Percentiles rank a stretch among this genome's conserved stretches.
Evolutionary conservation across 1,284 basidiomycete genomes (phyloP).

Genomic region (Apiotrichum laibachii): DNA sequence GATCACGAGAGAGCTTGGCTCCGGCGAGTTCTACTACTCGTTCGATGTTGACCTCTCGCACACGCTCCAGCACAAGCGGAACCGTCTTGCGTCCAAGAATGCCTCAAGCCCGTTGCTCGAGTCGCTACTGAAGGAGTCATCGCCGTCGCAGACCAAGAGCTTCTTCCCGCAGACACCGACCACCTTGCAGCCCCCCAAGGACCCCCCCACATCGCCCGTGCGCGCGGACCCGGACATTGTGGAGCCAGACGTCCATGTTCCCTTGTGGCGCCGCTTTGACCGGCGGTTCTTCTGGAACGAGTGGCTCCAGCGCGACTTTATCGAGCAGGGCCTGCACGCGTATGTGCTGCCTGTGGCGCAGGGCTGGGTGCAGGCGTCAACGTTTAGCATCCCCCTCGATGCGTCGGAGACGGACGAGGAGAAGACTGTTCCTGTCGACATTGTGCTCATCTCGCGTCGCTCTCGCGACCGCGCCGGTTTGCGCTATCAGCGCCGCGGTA

Average conservation of each 20-base stretch:
- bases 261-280: constrained; percentile 55
- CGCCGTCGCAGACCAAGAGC: constrained; percentile 11
- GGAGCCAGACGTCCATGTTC: constrained; percentile 53
- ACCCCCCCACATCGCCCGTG: background rate
- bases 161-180: constrained; percentile 22
- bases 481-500: constrained; percentile 57
- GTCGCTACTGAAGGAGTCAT: constrained; percentile 25
- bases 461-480: constrained; percentile 57
- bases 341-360: constrained; percentile 86
- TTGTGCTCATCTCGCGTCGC: constrained; percentile 55
- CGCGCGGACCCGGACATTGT: constrained; percentile 28
- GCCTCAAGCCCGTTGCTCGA: constrained; percentile 27
- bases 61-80: constrained; percentile 53
- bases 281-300: constrained; percentile 58
- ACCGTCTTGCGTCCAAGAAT: constrained; percentile 31
- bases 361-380: constrained; percentile 73
- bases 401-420: constrained; percentile 21
- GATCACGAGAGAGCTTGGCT: constrained; percentile 44
- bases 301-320: constrained; percentile 45
- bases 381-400: constrained; percentile 61
- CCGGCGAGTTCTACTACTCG: constrained; percentile 53
- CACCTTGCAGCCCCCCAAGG: background rate
- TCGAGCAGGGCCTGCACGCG: constrained; percentile 60
- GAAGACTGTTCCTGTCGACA: constrained; percentile 46
- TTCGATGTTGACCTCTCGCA: constrained; percentile 56